phyloP scores from a whole-genome alignment of 768 basidiomycete species.

The Candolleomyces aberdarensis region DNA sequence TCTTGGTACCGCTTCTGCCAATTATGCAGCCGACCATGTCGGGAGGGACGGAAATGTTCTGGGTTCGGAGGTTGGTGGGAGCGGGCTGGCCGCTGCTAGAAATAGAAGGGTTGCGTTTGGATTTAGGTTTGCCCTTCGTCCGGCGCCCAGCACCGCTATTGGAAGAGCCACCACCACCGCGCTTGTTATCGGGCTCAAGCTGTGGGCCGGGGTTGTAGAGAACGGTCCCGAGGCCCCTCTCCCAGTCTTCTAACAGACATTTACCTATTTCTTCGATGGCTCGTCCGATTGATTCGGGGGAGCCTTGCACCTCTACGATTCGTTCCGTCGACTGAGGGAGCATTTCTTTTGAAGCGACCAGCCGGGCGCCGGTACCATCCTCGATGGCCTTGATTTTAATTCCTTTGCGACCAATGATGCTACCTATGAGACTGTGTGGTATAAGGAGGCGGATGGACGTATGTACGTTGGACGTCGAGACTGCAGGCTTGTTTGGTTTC shows the following conservation, averaged over 20 bases:
- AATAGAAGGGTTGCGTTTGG: constrained; percentile 43
- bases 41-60: constrained; percentile 98
- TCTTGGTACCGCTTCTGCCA: constrained; percentile 95
- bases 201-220: constrained; percentile 92
- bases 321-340: constrained; percentile 98
- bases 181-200: constrained; percentile 58
- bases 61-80: constrained; percentile 86
- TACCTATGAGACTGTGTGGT: constrained; percentile 99
- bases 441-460: constrained; percentile 96
- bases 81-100: constrained; percentile 51
- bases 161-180: constrained; percentile 43
- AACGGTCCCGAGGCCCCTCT: constrained; percentile 89
- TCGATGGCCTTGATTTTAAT: constrained; percentile 99
- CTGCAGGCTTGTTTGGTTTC: constrained; percentile 66
- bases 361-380: constrained; percentile 91
- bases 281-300: constrained; percentile 86
- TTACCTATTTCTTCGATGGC: constrained; percentile 96
- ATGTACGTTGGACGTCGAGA: constrained; percentile 66
- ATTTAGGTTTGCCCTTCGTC: constrained; percentile 49
- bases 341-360: constrained; percentile 99
- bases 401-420: constrained; percentile 93
- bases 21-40: constrained; percentile 99
- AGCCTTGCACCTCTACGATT: constrained; percentile 95
- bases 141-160: constrained; percentile 43
- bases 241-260: constrained; percentile 95